Evolutionary conservation across 75 land plant species (phyloP), one percentile per base, ranked within the genome.

Genomic region (Cunninghamia lanceolata): DNA sequence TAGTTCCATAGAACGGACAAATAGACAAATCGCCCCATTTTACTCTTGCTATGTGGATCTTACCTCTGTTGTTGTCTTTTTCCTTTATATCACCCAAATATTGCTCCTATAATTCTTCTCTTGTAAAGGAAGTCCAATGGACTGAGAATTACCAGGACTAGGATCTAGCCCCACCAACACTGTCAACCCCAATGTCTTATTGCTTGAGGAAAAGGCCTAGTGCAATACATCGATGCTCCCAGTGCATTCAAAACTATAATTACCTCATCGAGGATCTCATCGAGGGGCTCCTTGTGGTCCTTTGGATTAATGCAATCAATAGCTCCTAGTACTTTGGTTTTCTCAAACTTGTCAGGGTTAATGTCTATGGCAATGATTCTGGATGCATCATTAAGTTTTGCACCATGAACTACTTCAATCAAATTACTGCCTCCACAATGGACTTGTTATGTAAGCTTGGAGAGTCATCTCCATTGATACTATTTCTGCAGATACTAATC

Each of bases 211-310:
- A 30, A 89, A 73, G 36, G 91, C 91, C 40, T 91, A 75, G 38
- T 85, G 59, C 32, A 88, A 56, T 3, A 91, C 63, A 25, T 90
- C 84, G 0, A 68, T 78, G 66, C 83, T 90, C 35, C 92, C 92
- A 13, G 88, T 85, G 42, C 92, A 91, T 66, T 91, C 92, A 86
- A 91, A 87, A 84, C 91, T 87, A 78, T 90, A 91, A 52, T 89
- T 2, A 52, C 54, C 34, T 36, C n/a, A n/a, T n/a, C n/a, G n/a
- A n/a, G n/a, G n/a, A 87, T 91, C 92, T 91, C 86, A 15, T 90
- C 78, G 35, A 90, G 86, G 25, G 92, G 87, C 77, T 91, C 45
- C 46, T 76, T 46, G 43, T 91, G 59, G 21, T 91, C 92, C 30
- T 89, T 91, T 34, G 90, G 86, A 40, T 89, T 87, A 45, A 89